phyloP scores from a whole-genome alignment of 352 stramenopile species.

The Peronospora tabacina region DNA sequence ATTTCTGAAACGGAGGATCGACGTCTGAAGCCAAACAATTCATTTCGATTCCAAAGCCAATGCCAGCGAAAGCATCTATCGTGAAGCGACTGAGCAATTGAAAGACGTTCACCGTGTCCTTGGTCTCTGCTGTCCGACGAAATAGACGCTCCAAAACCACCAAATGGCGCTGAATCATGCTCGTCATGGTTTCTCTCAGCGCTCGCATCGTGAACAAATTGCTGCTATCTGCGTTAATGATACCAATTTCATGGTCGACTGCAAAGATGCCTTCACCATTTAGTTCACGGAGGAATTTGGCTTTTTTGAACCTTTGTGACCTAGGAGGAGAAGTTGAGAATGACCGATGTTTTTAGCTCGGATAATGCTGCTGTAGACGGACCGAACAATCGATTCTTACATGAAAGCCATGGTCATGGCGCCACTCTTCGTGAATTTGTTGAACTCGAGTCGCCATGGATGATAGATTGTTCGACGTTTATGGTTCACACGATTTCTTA shows the following conservation, averaged over 20 bases:
- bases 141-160: slow-evolving; percentile 28
- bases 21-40: slow-evolving; percentile 23
- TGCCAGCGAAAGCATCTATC: slow-evolving; percentile 46
- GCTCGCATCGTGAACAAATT: slow-evolving; percentile 41
- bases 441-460: too few relatives aligned
- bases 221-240: slow-evolving; percentile 44
- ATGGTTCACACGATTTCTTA: too few relatives aligned
- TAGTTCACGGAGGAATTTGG: slow-evolving; percentile 31
- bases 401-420: too few relatives aligned
- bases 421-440: too few relatives aligned
- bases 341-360: too few relatives aligned
- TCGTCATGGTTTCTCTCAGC: slow-evolving; percentile 42
- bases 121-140: slow-evolving; percentile 5
- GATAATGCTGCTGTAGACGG: too few relatives aligned
- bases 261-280: slow-evolving; percentile 52
- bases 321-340: too few relatives aligned
- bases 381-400: too few relatives aligned
- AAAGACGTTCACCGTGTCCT: slow-evolving; percentile 32
- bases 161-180: slow-evolving; percentile 30
- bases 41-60: not conserved
- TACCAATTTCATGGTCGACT: slow-evolving; percentile 41
- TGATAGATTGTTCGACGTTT: too few relatives aligned
- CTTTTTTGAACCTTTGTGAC: slow-evolving; percentile 36
- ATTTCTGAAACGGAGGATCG: slow-evolving; percentile 44
- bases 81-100: slow-evolving; percentile 40